Base-by-base conservation (phyloP, 2,329 filamentous ascomycete genomes). In the Cladophialophora immunda region DNA sequence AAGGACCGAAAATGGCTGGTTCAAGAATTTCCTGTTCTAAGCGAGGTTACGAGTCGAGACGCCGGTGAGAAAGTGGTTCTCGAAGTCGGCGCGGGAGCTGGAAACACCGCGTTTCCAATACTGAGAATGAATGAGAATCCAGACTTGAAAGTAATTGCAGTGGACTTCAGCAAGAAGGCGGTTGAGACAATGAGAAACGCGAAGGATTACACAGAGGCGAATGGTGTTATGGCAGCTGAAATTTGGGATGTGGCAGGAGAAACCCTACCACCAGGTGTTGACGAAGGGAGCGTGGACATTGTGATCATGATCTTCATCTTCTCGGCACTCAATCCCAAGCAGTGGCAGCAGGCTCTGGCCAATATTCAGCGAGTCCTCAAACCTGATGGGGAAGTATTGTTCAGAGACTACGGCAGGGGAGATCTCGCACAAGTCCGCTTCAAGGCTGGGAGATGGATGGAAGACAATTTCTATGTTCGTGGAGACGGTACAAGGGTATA, bases 271-370 rank as follows among this genome's bases (percentile, higher is more conserved):
- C 92, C 92, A 1, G 92, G 89, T 1, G 81, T 99, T 17, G 83
- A 82, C 58, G 90, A 93, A 73, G 89, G 85, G n/a, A 92, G 88
- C 66, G 93, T 97, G 67, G 94, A 99, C 79, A 88, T 98, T 45
- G 92, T 97, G 41, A 84, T 99, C 61, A 89, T 99, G 86, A 93
- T 99, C 68, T 99, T 99, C 82, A 94, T 98, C 76, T 98, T 99
- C 83, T 97, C 93, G 19, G 95, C 95, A 1, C 83, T 99, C 55
- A 89, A 91, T 36, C 95, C 95, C 0, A 78, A 80, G 56, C 93
- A 99, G 79, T 99, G 95, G 95, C 82, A 85, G 57, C 87, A 89
- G 76, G 93, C 93, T 13, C 88, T 98, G 45, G 82, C 84, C 65
- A 99, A 98, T 76, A 87, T 97, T 17, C 87, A 91, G 78, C 87